These are phyloP conservation scores for Avena insularis DNA, from an alignment of 176 grass and related monocot genomes.

Conservation along the genomic window DNA sequence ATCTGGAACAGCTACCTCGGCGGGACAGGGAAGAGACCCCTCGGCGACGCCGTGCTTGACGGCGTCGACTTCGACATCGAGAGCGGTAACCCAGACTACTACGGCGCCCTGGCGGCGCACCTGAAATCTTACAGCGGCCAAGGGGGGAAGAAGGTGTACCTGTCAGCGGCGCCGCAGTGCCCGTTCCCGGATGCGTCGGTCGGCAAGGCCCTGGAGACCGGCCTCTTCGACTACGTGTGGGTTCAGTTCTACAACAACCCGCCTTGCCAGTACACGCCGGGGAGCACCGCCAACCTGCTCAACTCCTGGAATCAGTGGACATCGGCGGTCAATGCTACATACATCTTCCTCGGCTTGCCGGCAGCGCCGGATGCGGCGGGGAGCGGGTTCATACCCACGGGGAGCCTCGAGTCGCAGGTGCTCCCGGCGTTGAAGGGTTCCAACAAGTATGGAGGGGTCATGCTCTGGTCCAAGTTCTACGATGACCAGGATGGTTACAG, in stretches of 20 bases:
- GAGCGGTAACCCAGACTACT: slow-evolving; percentile 54
- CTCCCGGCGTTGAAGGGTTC: slow-evolving; percentile 17
- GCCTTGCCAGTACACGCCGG: no score
- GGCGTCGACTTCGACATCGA: slow-evolving; percentile 82
- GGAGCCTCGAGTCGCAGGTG: slow-evolving; percentile 46
- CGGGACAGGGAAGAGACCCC: slow-evolving; percentile 44
- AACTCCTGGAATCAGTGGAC: slow-evolving; percentile 29
- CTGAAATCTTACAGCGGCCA: slow-evolving; percentile 45
- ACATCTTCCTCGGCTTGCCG: not conserved
- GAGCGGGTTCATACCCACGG: slow-evolving; percentile 53
- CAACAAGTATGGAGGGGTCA: slow-evolving; percentile 55
- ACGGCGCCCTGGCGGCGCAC: slow-evolving; percentile 53
- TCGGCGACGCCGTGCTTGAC: slow-evolving; percentile 56
- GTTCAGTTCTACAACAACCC: no score
- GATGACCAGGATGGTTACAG: slow-evolving; percentile 32
- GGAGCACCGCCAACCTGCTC: no score
- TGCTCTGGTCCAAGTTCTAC: slow-evolving; percentile 58
- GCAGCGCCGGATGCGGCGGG: not conserved
- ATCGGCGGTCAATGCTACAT: slow-evolving; percentile 33
- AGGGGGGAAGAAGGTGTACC: slow-evolving; percentile 18
- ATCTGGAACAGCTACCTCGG: slow-evolving; percentile 70
- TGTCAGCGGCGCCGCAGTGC: no score
- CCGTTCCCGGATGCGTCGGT: no score
- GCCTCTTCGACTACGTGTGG: no score
- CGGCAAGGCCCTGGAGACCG: not conserved